Base-by-base conservation (phyloP, 805 yeast species). In the Spathaspora passalidarum region DNA sequence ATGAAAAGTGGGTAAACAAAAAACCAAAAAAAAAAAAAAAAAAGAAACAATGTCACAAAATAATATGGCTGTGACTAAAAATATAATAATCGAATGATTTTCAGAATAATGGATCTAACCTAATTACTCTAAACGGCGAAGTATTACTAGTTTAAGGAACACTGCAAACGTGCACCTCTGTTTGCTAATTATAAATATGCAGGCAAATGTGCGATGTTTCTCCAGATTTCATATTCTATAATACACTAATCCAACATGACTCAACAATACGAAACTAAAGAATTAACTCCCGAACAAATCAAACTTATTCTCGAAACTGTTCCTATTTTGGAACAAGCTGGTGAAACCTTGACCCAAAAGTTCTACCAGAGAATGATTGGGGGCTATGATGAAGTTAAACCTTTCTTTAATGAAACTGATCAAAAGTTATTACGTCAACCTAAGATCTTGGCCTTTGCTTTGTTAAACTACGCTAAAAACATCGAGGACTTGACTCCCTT, bases 361-460 rank as follows among this genome's bases (percentile, higher is more conserved):
- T 80, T 84, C 57, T 85, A 85, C 61, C 51, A 65, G 16, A 67
- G 71, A 51, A 79, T 84, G 88, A 63, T 85, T 22, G 46, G 53
- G 9, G 72, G 66, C 13, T 66, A 78, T 54, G 81, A 81, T 1
- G 82, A 76, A 51, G 79, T 84, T 7, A 70, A 69, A 50, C 72
- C 80, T n/a, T 75, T 75, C 57, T 84, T 85, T 72, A 85, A 84
- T 60, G 70, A 65, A 50, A 60, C 80, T 2, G 75, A 84, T 60
- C 90, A 85, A 61, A 56, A 51, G 34, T 65, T 72, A 22, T 73
- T 76, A 44, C 65, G 65, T 40, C 91, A 84, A 60, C 88, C 89
- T 47, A 68, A 72, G 51, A 81, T 85, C 23, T 67, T 84, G 38
- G 89, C 89, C 1, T 74, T 69, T 51, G 78, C 90, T 1, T 66